Conservation (phyloP, 176 grass and related monocot genomes). For the Luzula sylvatica region DNA sequence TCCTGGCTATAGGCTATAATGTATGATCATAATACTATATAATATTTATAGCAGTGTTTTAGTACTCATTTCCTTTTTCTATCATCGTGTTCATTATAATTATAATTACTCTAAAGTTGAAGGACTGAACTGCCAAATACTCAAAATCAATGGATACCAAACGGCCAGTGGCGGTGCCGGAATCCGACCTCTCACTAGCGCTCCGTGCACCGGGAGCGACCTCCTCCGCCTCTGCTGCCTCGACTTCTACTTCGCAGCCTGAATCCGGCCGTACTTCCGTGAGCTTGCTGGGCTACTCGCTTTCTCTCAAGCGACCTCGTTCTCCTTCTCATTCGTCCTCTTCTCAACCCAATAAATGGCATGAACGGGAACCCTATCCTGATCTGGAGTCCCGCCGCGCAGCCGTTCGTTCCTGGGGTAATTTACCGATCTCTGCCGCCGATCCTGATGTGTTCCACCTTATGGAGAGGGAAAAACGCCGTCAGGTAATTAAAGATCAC, state of each 20-base stretch:
- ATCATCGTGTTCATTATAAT: too few relatives aligned
- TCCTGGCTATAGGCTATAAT: too few relatives aligned
- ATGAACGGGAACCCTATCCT: slow-evolving; percentile 14
- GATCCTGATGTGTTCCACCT: slow-evolving; percentile 66
- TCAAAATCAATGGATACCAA: slow-evolving; percentile 47
- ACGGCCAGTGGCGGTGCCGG: slow-evolving; percentile 21
- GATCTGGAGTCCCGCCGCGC: slow-evolving; percentile 50
- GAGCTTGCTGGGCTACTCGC: slow-evolving; percentile 53
- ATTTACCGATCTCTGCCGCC: slow-evolving; percentile 54
- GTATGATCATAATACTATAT: too few relatives aligned
- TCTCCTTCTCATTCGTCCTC: slow-evolving; percentile 62
- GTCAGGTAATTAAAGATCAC: slow-evolving; percentile 32
- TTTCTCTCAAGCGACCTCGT: slow-evolving; percentile 80
- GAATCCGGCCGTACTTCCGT: background rate
- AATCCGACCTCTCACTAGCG: slow-evolving; percentile 68
- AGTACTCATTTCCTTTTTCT: too few relatives aligned
- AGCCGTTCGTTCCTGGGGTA: slow-evolving; percentile 65
- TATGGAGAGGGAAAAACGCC: slow-evolving; percentile 70
- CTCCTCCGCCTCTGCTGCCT: slow-evolving; percentile 25
- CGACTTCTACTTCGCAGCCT: slow-evolving; percentile 24
- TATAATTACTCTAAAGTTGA: too few relatives aligned
- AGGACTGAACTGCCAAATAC: too few relatives aligned
- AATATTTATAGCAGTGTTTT: too few relatives aligned
- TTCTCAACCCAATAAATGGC: slow-evolving; percentile 37
- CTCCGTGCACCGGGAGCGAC: slow-evolving; percentile 36